Evolutionary conservation across 2,329 filamentous ascomycete genomes (phyloP).

Genomic region (Fusarium hostae): DNA sequence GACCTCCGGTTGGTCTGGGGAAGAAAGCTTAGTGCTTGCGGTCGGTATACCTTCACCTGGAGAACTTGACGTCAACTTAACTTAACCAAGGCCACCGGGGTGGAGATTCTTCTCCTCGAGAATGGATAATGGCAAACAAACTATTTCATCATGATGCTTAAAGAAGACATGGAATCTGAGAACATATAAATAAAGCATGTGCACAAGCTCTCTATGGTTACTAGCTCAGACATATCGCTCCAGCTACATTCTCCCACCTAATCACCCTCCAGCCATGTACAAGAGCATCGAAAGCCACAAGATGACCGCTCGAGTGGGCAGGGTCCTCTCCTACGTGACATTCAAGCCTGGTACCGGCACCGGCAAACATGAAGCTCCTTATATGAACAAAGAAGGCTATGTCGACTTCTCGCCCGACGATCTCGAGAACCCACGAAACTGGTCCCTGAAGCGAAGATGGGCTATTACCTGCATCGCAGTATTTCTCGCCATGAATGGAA

Average conservation of each 20-base stretch:
- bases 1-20: slow-evolving; percentile 23
- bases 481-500: slow-evolving; percentile 64
- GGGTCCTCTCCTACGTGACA: not conserved
- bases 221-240: not conserved
- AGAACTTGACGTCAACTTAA: slow-evolving; percentile 34
- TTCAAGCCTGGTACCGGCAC: slow-evolving; percentile 6
- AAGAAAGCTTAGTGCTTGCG: not conserved
- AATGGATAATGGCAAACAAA: not conserved
- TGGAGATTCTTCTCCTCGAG: slow-evolving; percentile 3
- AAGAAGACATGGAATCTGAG: not conserved
- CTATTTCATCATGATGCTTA: slow-evolving; percentile 8
- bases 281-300: not conserved
- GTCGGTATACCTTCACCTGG: slow-evolving; percentile 17
- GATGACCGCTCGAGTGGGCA: not conserved
- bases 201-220: not conserved
- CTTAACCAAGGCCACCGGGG: not conserved
- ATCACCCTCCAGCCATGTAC: not conserved
- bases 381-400: slow-evolving; percentile 61
- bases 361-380: slow-evolving; percentile 46
- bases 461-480: slow-evolving; percentile 56
- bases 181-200: slow-evolving; percentile 11
- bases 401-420: slow-evolving; percentile 63
- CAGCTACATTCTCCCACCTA: not conserved
- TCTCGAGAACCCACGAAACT: slow-evolving; percentile 62
- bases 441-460: slow-evolving; percentile 54